These are phyloP conservation scores for Perkinsus olseni DNA, from an alignment of 169 alveolate species.

Conservation along the genomic window DNA sequence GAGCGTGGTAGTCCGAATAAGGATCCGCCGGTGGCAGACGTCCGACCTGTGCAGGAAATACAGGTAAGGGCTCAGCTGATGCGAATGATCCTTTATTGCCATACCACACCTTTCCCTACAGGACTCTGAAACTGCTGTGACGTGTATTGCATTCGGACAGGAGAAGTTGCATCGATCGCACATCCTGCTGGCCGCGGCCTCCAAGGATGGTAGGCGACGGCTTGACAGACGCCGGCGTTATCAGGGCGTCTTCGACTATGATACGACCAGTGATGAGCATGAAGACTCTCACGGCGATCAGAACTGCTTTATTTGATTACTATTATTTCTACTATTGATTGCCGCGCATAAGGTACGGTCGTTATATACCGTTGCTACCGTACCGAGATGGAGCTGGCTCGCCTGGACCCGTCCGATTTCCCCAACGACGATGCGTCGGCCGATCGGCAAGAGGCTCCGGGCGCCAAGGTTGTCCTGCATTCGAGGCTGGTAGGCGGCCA, in stretches of 20 bases:
- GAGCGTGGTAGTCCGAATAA: not conserved
- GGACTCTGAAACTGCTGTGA: conserved; percentile 20
- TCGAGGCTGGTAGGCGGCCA: not conserved
- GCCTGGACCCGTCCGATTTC: conserved; percentile 10
- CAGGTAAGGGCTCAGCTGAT: not conserved
- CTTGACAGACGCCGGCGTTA: not conserved
- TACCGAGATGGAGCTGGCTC: conserved; percentile 9
- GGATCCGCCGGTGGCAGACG: not conserved
- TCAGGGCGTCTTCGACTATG: not conserved
- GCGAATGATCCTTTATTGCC: too few species aligned
- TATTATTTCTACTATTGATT: not conserved
- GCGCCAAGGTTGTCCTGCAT: not conserved
- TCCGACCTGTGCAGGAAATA: not conserved
- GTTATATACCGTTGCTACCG: conserved; percentile 29
- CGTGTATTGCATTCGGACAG: conserved; percentile 23
- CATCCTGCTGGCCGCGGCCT: conserved; percentile 23
- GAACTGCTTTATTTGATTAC: not conserved
- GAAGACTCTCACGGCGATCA: not conserved
- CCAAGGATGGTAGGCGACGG: conserved; percentile 10
- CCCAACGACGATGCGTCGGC: not conserved
- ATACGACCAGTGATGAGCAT: not conserved
- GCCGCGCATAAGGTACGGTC: not conserved
- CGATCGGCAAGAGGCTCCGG: not conserved
- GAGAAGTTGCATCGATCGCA: conserved; percentile 12
- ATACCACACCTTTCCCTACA: too few species aligned